A percentile compares a stretch with the other conserved stretches of the same genome.
phyloP scores from a whole-genome alignment of 1,284 basidiomycete genomes.

The Papiliotrema fonsecae region DNA sequence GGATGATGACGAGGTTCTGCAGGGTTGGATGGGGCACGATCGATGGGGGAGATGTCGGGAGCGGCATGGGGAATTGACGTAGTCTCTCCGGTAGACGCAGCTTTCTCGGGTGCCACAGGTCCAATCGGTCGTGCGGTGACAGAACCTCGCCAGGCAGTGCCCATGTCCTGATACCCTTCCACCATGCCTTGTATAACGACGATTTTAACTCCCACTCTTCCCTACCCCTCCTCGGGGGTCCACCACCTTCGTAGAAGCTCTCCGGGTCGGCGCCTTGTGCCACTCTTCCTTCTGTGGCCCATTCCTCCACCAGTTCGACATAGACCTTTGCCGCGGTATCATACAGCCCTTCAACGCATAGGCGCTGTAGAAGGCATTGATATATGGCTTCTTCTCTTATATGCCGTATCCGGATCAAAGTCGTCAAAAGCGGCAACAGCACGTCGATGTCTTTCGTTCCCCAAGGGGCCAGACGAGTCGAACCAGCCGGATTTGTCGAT shows the following conservation, averaged over 20 bases:
- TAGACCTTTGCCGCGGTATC: constrained; percentile 44
- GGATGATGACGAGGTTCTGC: constrained; percentile 26
- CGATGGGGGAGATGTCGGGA: constrained; percentile 42
- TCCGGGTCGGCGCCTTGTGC: constrained; percentile 39
- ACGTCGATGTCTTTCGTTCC: constrained; percentile 3
- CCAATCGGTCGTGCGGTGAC: constrained; percentile 42
- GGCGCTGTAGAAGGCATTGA: constrained; percentile 23
- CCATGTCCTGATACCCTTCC: constrained; percentile 44
- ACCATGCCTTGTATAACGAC: constrained; percentile 33
- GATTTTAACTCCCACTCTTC: constrained; percentile 8
- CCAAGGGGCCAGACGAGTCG: neutral
- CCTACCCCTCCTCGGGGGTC: constrained; percentile 20
- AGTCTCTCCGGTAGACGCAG: constrained; percentile 37
- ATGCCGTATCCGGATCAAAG: constrained; percentile 29
- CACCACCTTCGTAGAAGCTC: constrained; percentile 37
- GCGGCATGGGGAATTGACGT: constrained; percentile 41
- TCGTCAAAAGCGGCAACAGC: constrained; percentile 22
- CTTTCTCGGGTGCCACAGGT: constrained; percentile 46
- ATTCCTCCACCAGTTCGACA: constrained; percentile 47
- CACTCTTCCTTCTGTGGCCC: constrained; percentile 46
- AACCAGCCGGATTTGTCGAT: neutral
- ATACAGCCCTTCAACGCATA: constrained; percentile 22
- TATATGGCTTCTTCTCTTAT: constrained; percentile 31
- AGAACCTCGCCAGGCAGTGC: constrained; percentile 44
- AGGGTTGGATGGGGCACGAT: constrained; percentile 37